phyloP scores from a whole-genome alignment of 345 rosid species.

The Hypericum androsaemum region DNA sequence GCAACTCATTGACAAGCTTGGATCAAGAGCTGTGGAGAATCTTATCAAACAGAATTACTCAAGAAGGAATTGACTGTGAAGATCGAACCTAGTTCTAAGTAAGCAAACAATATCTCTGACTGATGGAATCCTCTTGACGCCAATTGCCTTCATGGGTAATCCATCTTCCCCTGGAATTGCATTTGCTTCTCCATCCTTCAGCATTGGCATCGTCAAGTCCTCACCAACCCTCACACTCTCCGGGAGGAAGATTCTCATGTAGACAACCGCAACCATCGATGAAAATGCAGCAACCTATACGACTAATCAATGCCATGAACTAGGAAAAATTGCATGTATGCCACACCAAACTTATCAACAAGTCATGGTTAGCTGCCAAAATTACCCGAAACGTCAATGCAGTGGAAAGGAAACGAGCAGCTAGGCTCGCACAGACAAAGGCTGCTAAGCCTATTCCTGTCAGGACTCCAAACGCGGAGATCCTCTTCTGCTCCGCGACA shows the following conservation, averaged over 20 bases:
- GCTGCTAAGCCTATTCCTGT: conserved; percentile 45
- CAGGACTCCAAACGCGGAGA: conserved; percentile 64
- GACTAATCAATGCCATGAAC: neutral
- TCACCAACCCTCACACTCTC: conserved; percentile 28
- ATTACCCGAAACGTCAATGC: conserved; percentile 51
- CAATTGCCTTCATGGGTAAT: conserved; percentile 1
- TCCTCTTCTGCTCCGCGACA: conserved; percentile 32
- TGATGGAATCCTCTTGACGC: conserved; percentile 51
- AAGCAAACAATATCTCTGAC: conserved; percentile 37
- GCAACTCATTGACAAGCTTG: conserved; percentile 13
- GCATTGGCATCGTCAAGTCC: conserved; percentile 36
- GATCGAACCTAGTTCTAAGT: conserved; percentile 43
- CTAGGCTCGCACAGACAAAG: conserved; percentile 47
- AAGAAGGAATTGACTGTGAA: neutral
- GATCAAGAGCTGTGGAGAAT: too few species aligned
- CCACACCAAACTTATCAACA: too few species aligned
- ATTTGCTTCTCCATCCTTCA: conserved; percentile 20
- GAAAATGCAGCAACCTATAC: conserved; percentile 47
- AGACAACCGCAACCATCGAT: conserved; percentile 44
- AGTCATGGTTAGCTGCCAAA: neutral
- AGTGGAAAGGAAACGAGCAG: conserved; percentile 62
- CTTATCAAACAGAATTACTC: neutral
- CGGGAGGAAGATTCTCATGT: conserved; percentile 75
- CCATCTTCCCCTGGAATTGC: conserved; percentile 14
- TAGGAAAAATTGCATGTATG: neutral